A percentile compares a stretch with the other conserved stretches of the same genome.
These are phyloP conservation scores for Beauveria sp. DNA, from an alignment of 2,329 filamentous ascomycete species.

Conservation along the genomic window DNA sequence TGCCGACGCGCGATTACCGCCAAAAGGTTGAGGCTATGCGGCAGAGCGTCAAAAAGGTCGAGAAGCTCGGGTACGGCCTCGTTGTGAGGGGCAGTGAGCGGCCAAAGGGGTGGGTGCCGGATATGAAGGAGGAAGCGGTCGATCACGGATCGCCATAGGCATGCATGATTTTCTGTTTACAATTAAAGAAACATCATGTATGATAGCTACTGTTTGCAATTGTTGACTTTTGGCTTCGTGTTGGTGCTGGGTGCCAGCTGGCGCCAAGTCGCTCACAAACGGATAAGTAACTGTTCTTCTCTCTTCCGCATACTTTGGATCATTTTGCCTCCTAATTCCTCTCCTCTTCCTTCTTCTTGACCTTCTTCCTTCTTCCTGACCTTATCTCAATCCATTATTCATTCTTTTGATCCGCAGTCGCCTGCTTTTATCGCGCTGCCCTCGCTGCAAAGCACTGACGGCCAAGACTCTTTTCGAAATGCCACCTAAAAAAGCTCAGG, in stretches of 20 bases:
- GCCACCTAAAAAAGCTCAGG: neutral
- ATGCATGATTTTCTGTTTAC: neutral
- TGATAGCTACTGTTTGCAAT: neutral
- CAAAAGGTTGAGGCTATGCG: conserved; percentile 85
- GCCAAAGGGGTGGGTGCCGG: conserved; percentile 87
- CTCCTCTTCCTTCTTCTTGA: neutral
- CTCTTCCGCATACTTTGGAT: neutral
- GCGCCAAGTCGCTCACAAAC: neutral
- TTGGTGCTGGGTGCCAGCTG: neutral
- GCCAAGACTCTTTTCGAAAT: neutral
- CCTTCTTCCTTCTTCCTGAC: no score
- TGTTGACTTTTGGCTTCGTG: neutral
- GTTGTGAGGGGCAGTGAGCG: conserved; percentile 80
- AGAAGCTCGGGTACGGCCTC: conserved; percentile 81
- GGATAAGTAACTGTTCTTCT: neutral
- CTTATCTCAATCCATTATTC: neutral
- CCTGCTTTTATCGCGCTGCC: neutral
- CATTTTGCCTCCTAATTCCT: neutral
- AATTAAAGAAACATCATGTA: neutral
- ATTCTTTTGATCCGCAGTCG: neutral
- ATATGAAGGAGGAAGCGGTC: conserved; percentile 42
- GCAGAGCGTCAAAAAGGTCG: conserved; percentile 87
- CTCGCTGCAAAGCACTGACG: neutral
- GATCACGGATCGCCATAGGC: conserved; percentile 23
- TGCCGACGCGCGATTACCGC: conserved; percentile 48